Evolutionary conservation across 257 asterid species (phyloP), one percentile per base, ranked within the genome.

Genomic region (Solanum medicagineum): DNA sequence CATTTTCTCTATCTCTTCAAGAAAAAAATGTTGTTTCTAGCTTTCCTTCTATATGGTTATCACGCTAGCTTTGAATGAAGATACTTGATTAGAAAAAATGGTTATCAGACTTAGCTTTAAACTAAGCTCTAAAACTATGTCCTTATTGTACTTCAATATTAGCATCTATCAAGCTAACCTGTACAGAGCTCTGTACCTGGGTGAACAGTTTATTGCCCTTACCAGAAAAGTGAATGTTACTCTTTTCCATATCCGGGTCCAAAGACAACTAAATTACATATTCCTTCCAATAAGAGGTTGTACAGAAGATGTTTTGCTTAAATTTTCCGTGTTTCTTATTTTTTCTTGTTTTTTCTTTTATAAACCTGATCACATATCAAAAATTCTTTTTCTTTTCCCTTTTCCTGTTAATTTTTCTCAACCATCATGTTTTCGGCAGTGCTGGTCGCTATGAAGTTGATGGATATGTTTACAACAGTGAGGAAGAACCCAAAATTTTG

Each of bases 371-470:
- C 8, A 26, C 24, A 29, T 79, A 53, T 79, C 47, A 79, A 49
- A 8, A 49, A 49, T 75, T 75, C 26, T 5, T 16, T 24, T 51
- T 49, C 24, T 75, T 17, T 24, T 24, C 24, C 45, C 2, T 24
- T 75, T 77, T 32, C 10, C 2, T 79, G 9, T 5, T 19, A 29
- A 8, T 26, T 24, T 75, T 26, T 79, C 83, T 53, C 1, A 53
- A 79, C 65, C 32, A 10, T 44, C 24, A 63, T 56, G 80, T 81
- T 24, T 81, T 85, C 66, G 81, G 87, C 97, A 97, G 99, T 73
- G 94, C 99, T 88, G 95, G 95, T 91, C 91, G 99, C 85, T 97
- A 97, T 86, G 99, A 97, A 90, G 98, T 97, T 51, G 99, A 97
- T 91, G 99, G 99, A 80, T 97, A 97, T 87, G 98, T 97, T 32